Conservation (phyloP, 2,329 filamentous ascomycete genomes). For the Diplodia intermedia region DNA sequence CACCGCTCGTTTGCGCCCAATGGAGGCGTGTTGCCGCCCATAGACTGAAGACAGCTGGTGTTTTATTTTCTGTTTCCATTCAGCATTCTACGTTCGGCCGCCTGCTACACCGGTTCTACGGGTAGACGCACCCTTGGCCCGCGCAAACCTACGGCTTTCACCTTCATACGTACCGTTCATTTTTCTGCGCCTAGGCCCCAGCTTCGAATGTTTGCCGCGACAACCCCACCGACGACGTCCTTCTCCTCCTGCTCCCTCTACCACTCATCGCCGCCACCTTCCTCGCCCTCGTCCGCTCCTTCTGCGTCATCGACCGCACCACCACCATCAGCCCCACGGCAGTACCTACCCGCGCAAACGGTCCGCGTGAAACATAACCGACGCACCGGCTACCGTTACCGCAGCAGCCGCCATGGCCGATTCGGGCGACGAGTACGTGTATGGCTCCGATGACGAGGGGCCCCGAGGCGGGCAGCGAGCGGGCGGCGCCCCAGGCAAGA, state of each 20-base stretch:
- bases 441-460: conserved; percentile 67
- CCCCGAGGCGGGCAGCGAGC: conserved; percentile 47
- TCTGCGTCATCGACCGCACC: neutral
- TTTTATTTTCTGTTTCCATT: neutral
- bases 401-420: conserved; percentile 64
- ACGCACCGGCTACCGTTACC: neutral
- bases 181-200: neutral
- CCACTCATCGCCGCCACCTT: conserved; percentile 5
- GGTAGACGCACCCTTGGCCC: neutral
- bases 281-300: neutral
- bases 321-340: neutral
- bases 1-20: conserved; percentile 27
- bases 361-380: neutral
- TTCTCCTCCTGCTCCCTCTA: conserved; percentile 2
- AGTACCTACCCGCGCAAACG: neutral
- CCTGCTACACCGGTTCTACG: conserved; percentile 4
- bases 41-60: neutral
- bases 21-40: conserved; percentile 10
- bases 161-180: conserved; percentile 4
- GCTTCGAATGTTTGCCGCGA: conserved; percentile 29
- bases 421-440: conserved; percentile 74
- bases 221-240: conserved; percentile 7
- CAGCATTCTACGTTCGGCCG: neutral
- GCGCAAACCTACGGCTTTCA: neutral
- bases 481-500: conserved; percentile 35